These are phyloP conservation scores for Xanthoceras sorbifolium DNA, from an alignment of 345 rosid genomes.

Conservation along the genomic window DNA sequence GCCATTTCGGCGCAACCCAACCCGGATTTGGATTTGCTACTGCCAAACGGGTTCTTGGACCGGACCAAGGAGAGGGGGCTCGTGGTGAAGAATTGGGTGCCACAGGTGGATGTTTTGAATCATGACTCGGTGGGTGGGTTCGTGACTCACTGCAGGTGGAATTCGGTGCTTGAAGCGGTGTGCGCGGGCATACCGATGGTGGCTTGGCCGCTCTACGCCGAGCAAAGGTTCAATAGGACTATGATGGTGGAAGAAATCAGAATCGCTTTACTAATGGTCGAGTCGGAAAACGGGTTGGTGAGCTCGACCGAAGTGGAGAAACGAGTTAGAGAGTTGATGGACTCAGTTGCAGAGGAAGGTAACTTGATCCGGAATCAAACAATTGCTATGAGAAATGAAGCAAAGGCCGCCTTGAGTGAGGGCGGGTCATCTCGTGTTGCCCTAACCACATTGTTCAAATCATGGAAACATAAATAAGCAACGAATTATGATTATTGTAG, in stretches of 20 bases:
- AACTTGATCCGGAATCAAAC: slow-evolving; percentile 28
- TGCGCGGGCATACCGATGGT: slow-evolving; percentile 45
- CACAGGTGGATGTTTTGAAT: slow-evolving; percentile 25
- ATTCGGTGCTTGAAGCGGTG: slow-evolving; percentile 34
- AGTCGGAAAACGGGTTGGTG: slow-evolving; percentile 49
- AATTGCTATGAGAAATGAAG: slow-evolving; percentile 40
- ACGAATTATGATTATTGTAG: too few species aligned
- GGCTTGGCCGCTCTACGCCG: slow-evolving; percentile 57
- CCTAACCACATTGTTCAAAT: slow-evolving; percentile 26
- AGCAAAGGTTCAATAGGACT: slow-evolving; percentile 44
- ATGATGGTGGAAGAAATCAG: slow-evolving; percentile 56
- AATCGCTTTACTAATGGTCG: slow-evolving; percentile 46
- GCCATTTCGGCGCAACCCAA: slow-evolving; percentile 13
- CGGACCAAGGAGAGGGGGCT: slow-evolving; percentile 35
- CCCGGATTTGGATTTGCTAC: slow-evolving; percentile 32
- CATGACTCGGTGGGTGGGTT: slow-evolving; percentile 30
- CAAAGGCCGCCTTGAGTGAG: slow-evolving; percentile 34
- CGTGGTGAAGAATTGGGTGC: slow-evolving; percentile 32
- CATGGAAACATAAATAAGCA: slow-evolving; percentile 39
- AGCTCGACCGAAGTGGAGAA: slow-evolving; percentile 48
- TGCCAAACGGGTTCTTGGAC: slow-evolving; percentile 49
- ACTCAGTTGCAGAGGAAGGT: slow-evolving; percentile 38
- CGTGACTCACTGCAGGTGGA: slow-evolving; percentile 40
- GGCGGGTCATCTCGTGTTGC: slow-evolving; percentile 45
- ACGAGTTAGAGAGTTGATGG: slow-evolving; percentile 55